These are phyloP conservation scores for Lactarius tabidus DNA, from an alignment of 768 basidiomycete genomes.

Conservation along the genomic window DNA sequence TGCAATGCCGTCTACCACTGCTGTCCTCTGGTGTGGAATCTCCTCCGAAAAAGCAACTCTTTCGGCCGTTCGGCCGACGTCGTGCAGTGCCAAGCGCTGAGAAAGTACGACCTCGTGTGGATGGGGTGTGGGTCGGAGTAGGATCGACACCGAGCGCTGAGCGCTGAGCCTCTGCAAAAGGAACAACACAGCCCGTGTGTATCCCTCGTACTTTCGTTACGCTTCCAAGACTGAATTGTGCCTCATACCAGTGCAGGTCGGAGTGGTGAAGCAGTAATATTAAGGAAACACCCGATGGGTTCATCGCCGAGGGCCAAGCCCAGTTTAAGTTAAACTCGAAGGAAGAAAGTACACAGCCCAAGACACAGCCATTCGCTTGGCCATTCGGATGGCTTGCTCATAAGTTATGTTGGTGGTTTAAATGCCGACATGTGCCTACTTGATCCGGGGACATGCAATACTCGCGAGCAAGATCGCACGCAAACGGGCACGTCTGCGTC, in stretches of 20 bases:
- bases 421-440: too few species aligned
- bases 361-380: too few species aligned
- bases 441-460: too few species aligned
- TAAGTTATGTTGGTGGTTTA: too few species aligned
- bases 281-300: constrained; percentile 11
- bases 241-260: constrained; percentile 4
- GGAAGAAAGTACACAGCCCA: constrained; percentile 38
- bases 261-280: constrained; percentile 17
- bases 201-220: background rate
- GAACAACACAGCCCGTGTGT: constrained; percentile 15
- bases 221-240: background rate
- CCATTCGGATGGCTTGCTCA: background rate
- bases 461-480: constrained; percentile 43
- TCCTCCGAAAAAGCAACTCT: too few species aligned
- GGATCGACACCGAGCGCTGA: background rate
- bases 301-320: constrained; percentile 42
- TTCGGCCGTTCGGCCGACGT: too few species aligned
- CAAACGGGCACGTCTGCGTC: constrained; percentile 37
- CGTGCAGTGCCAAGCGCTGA: too few species aligned
- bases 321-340: constrained; percentile 44
- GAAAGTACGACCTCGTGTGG: too few species aligned
- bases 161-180: constrained; percentile 3
- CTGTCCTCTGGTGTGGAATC: too few species aligned
- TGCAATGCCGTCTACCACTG: too few species aligned
- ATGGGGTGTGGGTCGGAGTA: too few species aligned